Evolutionary conservation across 768 basidiomycete genomes (phyloP), one percentile per base, ranked within the genome.

Genomic region (Rhodotorula diobovata): DNA sequence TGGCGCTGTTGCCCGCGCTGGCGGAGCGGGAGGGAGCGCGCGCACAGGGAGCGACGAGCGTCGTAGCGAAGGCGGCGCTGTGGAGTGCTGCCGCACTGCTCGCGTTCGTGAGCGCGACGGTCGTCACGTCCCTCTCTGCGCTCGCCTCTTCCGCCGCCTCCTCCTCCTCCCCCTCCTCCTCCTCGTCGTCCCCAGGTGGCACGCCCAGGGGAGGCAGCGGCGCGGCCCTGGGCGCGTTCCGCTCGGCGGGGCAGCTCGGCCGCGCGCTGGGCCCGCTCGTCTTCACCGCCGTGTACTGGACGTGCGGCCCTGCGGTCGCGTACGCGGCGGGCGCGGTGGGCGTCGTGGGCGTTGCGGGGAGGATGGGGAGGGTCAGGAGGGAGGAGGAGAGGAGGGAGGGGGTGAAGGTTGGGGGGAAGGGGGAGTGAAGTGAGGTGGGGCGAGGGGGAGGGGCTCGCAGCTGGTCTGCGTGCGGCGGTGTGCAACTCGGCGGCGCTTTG

Each of bases 71-170:
- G 62, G 64, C 10, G 66, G 67, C 23, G 51, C 48, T 57, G 57
- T 83, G 81, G 70, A 83, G 81, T n/a, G 89, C 90, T 12, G 90
- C 91, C 1, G 84, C 89, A 10, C 90, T 88, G 77, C 84, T 97
- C 81, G 92, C 93, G 9, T 96, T 93, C 82, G 96, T 95, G 10
- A 90, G 89, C 71, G 94, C 95, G 10, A 96, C 93, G 2, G 94
- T 96, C 61, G 95, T 99, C 72, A 97, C 94, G 18, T 93, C 92
- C 23, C 79, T 93, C 74, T 92, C 94, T 81, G 41, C 41, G 41
- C 41, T 43, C 41, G 93, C 91, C 73, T 90, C 95, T 78, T 90
- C 93, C 39, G 84, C 6, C 6, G 39, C 11, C 57, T 9, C 41
- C 41, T 15, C 41, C 41, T 43, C 41, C 8, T 43, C 41, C 14